phyloP scores from a whole-genome alignment of 768 basidiomycete species.

The Naganishia randhawae region DNA sequence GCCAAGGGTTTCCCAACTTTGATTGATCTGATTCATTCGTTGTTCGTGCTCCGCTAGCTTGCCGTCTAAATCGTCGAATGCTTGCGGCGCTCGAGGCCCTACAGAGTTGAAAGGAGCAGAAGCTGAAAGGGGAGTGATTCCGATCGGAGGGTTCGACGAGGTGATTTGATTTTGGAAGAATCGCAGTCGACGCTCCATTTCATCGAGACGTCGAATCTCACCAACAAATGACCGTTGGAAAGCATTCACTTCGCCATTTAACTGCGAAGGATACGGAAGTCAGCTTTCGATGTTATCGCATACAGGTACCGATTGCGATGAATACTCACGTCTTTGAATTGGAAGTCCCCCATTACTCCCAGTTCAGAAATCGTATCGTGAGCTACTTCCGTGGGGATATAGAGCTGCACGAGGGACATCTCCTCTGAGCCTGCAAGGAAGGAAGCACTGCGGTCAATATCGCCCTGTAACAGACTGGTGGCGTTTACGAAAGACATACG shows the following conservation, averaged over 20 bases:
- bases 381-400: conserved; percentile 92
- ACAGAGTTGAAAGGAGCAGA: conserved; percentile 80
- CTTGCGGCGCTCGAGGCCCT: conserved; percentile 87
- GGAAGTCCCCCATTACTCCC: conserved; percentile 89
- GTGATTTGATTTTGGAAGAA: conserved; percentile 83
- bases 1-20: conserved; percentile 80
- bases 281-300: neutral
- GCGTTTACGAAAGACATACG: conserved; percentile 14
- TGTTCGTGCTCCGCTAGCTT: conserved; percentile 81
- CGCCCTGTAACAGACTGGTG: neutral
- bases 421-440: conserved; percentile 75
- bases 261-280: conserved; percentile 53
- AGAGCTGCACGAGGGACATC: conserved; percentile 97
- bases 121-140: conserved; percentile 78
- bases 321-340: conserved; percentile 88
- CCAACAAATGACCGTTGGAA: conserved; percentile 98
- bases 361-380: conserved; percentile 95
- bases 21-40: conserved; percentile 82
- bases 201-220: conserved; percentile 89
- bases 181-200: conserved; percentile 89
- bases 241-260: conserved; percentile 90
- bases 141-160: conserved; percentile 75
- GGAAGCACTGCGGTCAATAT: neutral
- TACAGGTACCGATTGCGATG: neutral
- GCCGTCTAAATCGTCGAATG: conserved; percentile 85